phyloP scores from a whole-genome alignment of 768 basidiomycete genomes.

The Cyclocybe cylindracea region DNA sequence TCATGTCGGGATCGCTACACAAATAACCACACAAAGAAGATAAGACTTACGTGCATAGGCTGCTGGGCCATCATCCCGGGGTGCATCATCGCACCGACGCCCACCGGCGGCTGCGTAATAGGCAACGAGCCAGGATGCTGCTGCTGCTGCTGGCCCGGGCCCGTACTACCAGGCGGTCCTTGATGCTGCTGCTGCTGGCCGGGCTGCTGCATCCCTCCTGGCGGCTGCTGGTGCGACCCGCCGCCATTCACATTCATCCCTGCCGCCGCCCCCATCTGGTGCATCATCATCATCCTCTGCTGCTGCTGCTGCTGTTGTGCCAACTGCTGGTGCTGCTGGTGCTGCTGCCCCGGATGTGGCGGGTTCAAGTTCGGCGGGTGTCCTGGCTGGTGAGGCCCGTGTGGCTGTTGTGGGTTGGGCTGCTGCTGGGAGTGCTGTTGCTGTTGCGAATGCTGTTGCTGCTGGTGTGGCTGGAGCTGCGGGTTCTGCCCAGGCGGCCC shows the following conservation, averaged over 20 bases:
- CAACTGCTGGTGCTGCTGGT: slow-evolving; percentile 17
- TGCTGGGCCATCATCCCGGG: slow-evolving; percentile 8
- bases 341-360: slow-evolving; percentile 7
- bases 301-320: slow-evolving; percentile 14
- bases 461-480: slow-evolving; percentile 30
- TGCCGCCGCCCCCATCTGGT: not conserved
- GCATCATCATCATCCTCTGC: slow-evolving; percentile 8
- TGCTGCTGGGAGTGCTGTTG: slow-evolving; percentile 32
- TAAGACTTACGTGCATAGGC: slow-evolving; percentile 9
- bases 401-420: slow-evolving; percentile 24
- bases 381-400: slow-evolving; percentile 26
- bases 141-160: not conserved
- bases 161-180: not conserved
- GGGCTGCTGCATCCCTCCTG: slow-evolving; percentile 7
- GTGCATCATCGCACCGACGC: slow-evolving; percentile 6
- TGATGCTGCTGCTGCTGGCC: not conserved
- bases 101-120: not conserved
- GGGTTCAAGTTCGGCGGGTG: slow-evolving; percentile 10
- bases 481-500: slow-evolving; percentile 22
- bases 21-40: not conserved
- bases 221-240: slow-evolving; percentile 1
- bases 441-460: slow-evolving; percentile 15
- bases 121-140: slow-evolving; percentile 2
- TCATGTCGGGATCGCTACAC: not conserved
- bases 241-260: slow-evolving; percentile 4